Evolutionary conservation across 257 asterid species (phyloP).

Genomic region (Jaltomata sinuosa): DNA sequence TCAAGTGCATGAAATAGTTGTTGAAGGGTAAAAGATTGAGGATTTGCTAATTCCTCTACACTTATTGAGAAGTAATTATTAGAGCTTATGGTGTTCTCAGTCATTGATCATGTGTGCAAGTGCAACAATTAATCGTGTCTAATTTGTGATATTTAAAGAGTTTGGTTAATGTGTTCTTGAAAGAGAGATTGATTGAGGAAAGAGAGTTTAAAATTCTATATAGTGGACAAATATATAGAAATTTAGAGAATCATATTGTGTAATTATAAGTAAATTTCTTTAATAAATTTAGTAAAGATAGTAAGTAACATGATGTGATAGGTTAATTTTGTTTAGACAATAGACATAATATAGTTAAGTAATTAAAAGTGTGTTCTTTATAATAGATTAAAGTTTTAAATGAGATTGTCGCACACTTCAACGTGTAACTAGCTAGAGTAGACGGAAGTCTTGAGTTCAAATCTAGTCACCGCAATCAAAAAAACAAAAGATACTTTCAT

Average conservation of each 20-base stretch:
- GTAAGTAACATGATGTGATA: neutral
- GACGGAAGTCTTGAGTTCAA: neutral
- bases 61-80: constrained; percentile 5
- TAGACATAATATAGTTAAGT: neutral
- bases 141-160: neutral
- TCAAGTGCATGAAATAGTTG: constrained; percentile 7
- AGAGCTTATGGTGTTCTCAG: neutral
- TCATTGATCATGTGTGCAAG: neutral
- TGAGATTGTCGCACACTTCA: neutral
- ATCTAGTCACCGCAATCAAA: rapidly evolving
- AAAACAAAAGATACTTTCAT: neutral
- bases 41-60: constrained; percentile 6
- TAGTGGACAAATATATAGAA: neutral
- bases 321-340: neutral
- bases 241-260: neutral
- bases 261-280: neutral
- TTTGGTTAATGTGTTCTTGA: neutral
- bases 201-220: neutral
- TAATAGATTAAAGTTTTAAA: neutral
- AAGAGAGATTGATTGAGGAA: neutral
- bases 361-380: neutral
- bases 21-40: neutral
- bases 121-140: neutral
- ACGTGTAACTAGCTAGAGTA: neutral
- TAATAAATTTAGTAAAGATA: neutral